These are phyloP conservation scores for Metschnikowia arizonensis DNA, from an alignment of 805 yeast genomes.

Conservation along the genomic window DNA sequence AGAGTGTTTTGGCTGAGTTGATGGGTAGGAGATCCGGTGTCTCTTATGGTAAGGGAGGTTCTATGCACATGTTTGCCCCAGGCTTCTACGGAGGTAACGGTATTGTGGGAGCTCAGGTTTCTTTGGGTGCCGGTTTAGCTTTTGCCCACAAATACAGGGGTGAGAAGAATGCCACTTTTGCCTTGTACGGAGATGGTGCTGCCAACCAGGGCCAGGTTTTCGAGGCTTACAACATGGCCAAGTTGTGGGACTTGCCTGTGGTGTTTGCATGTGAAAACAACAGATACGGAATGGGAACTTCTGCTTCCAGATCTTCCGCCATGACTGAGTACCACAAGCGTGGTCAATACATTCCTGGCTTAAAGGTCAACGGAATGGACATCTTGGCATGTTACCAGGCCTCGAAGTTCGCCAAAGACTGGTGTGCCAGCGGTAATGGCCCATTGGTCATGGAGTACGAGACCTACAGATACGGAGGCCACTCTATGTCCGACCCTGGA, in stretches of 20 bases:
- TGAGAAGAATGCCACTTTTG: slow-evolving; percentile 73
- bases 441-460: slow-evolving; percentile 95
- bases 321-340: slow-evolving; percentile 96
- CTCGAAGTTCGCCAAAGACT: slow-evolving; percentile 94
- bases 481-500: slow-evolving; percentile 99
- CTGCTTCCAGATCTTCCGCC: slow-evolving; percentile 96
- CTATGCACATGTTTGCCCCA: slow-evolving; percentile 96
- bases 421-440: slow-evolving; percentile 90
- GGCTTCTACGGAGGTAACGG: slow-evolving; percentile 99
- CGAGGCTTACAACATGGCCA: slow-evolving; percentile 98
- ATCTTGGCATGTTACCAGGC: slow-evolving; percentile 93
- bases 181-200: slow-evolving; percentile 98
- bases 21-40: slow-evolving; percentile 97
- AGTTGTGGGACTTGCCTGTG: slow-evolving; percentile 94
- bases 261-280: slow-evolving; percentile 97
- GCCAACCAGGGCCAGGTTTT: slow-evolving; percentile 99
- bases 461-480: slow-evolving; percentile 99
- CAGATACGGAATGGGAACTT: slow-evolving; percentile 99
- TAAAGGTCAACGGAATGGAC: slow-evolving; percentile 98
- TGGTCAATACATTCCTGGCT: slow-evolving; percentile 99
- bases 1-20: slow-evolving; percentile 87
- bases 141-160: slow-evolving; percentile 94
- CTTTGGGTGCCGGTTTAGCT: slow-evolving; percentile 97
- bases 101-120: slow-evolving; percentile 99
- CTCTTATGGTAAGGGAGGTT: slow-evolving; percentile 97